Evolutionary conservation across 257 asterid genomes (phyloP), one percentile per base, ranked within the genome.

Genomic region (Primulina tabacum): DNA sequence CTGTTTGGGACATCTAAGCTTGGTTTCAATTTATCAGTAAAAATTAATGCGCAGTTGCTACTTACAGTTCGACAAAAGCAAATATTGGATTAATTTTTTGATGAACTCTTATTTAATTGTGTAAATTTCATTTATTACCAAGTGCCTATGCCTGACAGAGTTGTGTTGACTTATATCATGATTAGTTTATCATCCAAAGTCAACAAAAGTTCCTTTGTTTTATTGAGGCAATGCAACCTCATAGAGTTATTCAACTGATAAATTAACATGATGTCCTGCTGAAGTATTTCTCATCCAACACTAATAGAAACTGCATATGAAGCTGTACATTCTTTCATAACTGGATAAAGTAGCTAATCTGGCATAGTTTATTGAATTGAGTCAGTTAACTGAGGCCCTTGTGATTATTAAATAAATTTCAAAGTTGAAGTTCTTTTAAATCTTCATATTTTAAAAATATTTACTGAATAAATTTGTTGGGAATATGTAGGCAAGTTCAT

Each of bases 401-500:
- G 29, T 33, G 67, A n/a, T 69, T 40, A 32, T 65, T 37, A 69
- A 38, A 71, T 65, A 30, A 37, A 59, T 63, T 26, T 56, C 72
- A 67, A 14, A 40, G 21, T 6, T 35, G 69, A 50, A 53, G 60
- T 24, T 59, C 40, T 75, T 62, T 53, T 58, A 47, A 28, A 17
- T 34, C 53, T 43, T 12, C 53, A 43, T 67, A 43, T 68, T 71
- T 71, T 63, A 40, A 32, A 68, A 65, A 69, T 18, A 32, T 60
- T 61, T 30, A 71, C 56, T 12, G 67, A 50, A 16, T 64, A 26
- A 62, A 37, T 38, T 59, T 63, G 26, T 43, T 81, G 50, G 50
- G 71, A 53, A 72, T 75, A 35, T 82, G 76, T 71, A 93, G 99
- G 97, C 52, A 93, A 93, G 81, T 91, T 93, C 73, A 71, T 89